Evolutionary conservation across 768 basidiomycete species (phyloP).

Genomic region (Cubamyces sp.): DNA sequence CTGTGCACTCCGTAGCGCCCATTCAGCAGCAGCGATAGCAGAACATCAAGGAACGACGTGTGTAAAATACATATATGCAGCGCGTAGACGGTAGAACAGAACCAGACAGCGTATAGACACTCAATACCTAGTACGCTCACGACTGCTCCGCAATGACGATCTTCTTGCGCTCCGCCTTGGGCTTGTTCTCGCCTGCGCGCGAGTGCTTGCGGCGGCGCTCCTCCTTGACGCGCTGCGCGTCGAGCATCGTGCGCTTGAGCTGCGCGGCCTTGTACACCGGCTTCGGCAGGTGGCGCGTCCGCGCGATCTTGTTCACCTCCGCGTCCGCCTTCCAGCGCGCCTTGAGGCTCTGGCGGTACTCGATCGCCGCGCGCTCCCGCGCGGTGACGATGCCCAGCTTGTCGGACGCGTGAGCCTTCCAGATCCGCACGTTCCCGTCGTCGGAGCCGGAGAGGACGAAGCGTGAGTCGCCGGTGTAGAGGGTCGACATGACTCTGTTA

Average conservation of each 20-base stretch:
- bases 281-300: slow-evolving; percentile 82
- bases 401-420: slow-evolving; percentile 93
- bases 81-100: background rate
- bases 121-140: slow-evolving; percentile 30
- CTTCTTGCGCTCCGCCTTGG: slow-evolving; percentile 90
- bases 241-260: slow-evolving; percentile 93
- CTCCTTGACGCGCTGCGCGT: slow-evolving; percentile 87
- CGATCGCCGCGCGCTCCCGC: slow-evolving; percentile 87
- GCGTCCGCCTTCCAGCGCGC: slow-evolving; percentile 87
- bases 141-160: slow-evolving; percentile 81
- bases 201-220: slow-evolving; percentile 91
- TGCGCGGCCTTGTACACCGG: slow-evolving; percentile 86
- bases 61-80: too few species aligned
- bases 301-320: slow-evolving; percentile 78
- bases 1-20: too few species aligned
- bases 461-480: slow-evolving; percentile 88
- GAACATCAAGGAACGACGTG: too few species aligned
- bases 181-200: slow-evolving; percentile 81
- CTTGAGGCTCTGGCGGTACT: slow-evolving; percentile 88
- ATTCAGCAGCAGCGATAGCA: too few species aligned
- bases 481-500: slow-evolving; percentile 80
- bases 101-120: background rate
- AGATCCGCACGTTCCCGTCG: slow-evolving; percentile 92
- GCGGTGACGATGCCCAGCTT: slow-evolving; percentile 91
- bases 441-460: slow-evolving; percentile 92